A percentile compares a stretch with the other conserved stretches of the same genome.
Evolutionary conservation across 345 rosid genomes (phyloP).

Genomic region (Bretschneidera sinensis): DNA sequence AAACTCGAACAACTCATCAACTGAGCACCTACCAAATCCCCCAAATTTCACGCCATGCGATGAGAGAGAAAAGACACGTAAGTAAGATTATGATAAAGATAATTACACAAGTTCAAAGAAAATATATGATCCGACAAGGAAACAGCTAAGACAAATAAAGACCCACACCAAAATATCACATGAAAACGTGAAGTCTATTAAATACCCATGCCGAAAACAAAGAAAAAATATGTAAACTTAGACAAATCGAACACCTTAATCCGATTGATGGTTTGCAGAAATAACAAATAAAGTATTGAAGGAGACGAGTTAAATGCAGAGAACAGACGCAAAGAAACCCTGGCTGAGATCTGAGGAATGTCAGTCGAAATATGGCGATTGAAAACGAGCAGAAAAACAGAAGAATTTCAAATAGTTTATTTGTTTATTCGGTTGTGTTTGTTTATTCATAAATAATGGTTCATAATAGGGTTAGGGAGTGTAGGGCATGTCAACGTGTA

Average conservation of each 20-base stretch:
- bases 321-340: too few relatives aligned
- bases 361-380: not conserved
- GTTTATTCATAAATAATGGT: not conserved
- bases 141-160: constrained; percentile 5
- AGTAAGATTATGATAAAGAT: not conserved
- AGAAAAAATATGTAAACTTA: too few relatives aligned
- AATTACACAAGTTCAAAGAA: too few relatives aligned
- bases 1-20: constrained; percentile 26
- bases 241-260: not conserved
- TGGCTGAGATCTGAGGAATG: not conserved
- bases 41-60: constrained; percentile 44
- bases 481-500: too few relatives aligned
- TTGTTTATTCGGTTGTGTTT: too few relatives aligned
- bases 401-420: too few relatives aligned
- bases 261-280: not conserved
- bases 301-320: not conserved
- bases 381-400: not conserved
- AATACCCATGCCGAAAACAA: not conserved
- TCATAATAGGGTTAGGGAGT: not conserved
- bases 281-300: not conserved
- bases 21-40: constrained; percentile 33
- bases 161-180: not conserved
- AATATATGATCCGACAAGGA: not conserved
- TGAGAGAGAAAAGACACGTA: not conserved
- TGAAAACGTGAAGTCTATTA: not conserved